These are phyloP conservation scores for Trametes cinnabarina DNA, from an alignment of 768 basidiomycete genomes.

Conservation along the genomic window DNA sequence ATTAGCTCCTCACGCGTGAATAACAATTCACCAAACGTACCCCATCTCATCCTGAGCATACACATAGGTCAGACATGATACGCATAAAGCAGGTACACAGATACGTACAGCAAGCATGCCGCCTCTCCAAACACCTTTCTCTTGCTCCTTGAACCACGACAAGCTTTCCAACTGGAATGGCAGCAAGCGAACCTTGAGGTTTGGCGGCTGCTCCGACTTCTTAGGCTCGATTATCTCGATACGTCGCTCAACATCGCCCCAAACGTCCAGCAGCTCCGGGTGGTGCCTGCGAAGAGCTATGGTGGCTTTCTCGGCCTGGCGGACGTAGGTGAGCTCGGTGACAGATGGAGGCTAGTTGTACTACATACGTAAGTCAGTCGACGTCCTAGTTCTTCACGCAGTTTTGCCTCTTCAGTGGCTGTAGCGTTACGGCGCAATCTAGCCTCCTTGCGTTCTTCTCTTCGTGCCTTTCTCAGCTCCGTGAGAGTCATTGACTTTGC, in stretches of 20 bases:
- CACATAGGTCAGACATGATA: not conserved
- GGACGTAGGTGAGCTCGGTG: slow-evolving; percentile 2
- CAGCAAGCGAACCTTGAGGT: slow-evolving; percentile 81
- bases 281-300: slow-evolving; percentile 67
- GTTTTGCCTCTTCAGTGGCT: slow-evolving; percentile 45
- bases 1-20: too few species aligned
- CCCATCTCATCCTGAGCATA: slow-evolving; percentile 81
- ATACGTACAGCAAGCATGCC: slow-evolving; percentile 84
- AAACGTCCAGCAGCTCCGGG: slow-evolving; percentile 77
- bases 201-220: slow-evolving; percentile 73
- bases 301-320: slow-evolving; percentile 68
- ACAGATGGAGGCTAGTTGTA: not conserved
- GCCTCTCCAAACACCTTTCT: slow-evolving; percentile 81
- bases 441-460: slow-evolving; percentile 28
- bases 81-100: not conserved
- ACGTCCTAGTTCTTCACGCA: slow-evolving; percentile 63
- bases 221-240: slow-evolving; percentile 62
- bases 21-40: slow-evolving; percentile 50
- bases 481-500: slow-evolving; percentile 8
- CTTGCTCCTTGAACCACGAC: slow-evolving; percentile 95
- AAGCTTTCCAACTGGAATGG: slow-evolving; percentile 96
- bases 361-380: slow-evolving; percentile 65
- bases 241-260: slow-evolving; percentile 78
- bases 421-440: slow-evolving; percentile 24
- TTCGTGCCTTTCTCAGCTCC: slow-evolving; percentile 17